Evolutionary conservation across 805 yeast genomes (phyloP), one percentile per base, ranked within the genome.

Genomic region (Teunomyces tritomae): DNA sequence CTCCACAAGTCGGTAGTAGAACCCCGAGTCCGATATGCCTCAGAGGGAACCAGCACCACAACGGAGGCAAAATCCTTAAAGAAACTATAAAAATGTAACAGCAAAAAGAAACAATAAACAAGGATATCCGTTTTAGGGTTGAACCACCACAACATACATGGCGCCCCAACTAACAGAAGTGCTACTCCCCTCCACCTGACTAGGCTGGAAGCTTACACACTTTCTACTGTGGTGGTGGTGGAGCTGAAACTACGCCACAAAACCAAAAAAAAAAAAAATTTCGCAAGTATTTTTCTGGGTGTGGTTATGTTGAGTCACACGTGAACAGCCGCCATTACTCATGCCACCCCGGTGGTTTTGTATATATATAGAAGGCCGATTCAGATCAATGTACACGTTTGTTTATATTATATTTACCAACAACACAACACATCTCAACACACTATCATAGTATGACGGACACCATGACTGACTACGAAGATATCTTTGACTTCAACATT

Each of bases 401-500:
- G n/a, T n/a, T n/a, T 5, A 17, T 16, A 9, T 17, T 35, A 20
- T 20, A 35, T 20, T 35, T 35, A 7, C 16, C 11, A 24, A 35
- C 39, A 17, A 20, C 28, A 20, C 28, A 10, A 13, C 16, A 2
- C 33, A 13, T 8, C n/a, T 16, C 28, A 36, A 6, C 14, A 8
- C 28, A 20, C 9, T 16, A 34, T 24, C 14, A 20, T 11, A 26
- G 28, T 20, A 37, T 20, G 27, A 26, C 13, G 11, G 14, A 20
- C 8, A 13, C 28, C 27, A 37, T 37, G 40, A 20, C 40, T n/a
- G 40, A 37, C 28, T 37, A 47, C 47, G 56, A 53, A 48, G 54
- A 53, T 16, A 53, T 53, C 46, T 53, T 53, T 37, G 54, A 53
- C 29, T 50, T 53, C 47, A 50, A 50, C 42, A 48, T 48, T n/a